Base-by-base conservation (phyloP, 2,329 filamentous ascomycete species). In the Myriosclerotinia duriaeana region DNA sequence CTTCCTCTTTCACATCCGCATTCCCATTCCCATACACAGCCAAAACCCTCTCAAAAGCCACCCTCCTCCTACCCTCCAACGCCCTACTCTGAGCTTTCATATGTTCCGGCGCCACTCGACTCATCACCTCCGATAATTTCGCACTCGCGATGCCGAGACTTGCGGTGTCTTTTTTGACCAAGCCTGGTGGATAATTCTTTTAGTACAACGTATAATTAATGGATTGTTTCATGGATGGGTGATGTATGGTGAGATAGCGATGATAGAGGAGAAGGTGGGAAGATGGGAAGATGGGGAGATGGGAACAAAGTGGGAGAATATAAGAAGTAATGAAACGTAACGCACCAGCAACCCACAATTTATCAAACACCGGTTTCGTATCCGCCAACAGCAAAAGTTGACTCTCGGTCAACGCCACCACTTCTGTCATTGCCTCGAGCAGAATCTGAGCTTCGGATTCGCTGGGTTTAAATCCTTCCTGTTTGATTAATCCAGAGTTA, bases 361-460 rank as follows among this genome's bases (percentile, higher is more conserved):
- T 63, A 9, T 63, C 60, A 54, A 63, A 63, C 5, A 53, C 60
- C 1, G 60, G 60, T 53, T 63, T 63, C 1, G 22, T 54, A n/a
- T 46, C 48, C 6, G 34, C 20, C 15, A 63, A 40, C 17, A 63
- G 22, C 4, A 36, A 42, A 15, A 63, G 50, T 46, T 63, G 60
- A 7, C 15, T 26, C 50, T 63, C 60, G 17, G 60, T 63, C 9
- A 44, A 6, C 20, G 44, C 50, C 7, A 63, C 15, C 20, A 63
- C 30, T 44, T 44, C 36, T 0, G 36, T 63, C 60, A 63, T 63
- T 11, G 52, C 50, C n/a, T 44, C 36, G 17, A 63, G 36, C 12
- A 63, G 50, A 7, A 44, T 36, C 11, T 42, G 17, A 3, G 50
- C 60, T 54, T 63, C 60, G 20, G 40, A 15, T 9, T 30, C 50